phyloP scores from a whole-genome alignment of 148 eudicot genomes.

The Silene uniflora region DNA sequence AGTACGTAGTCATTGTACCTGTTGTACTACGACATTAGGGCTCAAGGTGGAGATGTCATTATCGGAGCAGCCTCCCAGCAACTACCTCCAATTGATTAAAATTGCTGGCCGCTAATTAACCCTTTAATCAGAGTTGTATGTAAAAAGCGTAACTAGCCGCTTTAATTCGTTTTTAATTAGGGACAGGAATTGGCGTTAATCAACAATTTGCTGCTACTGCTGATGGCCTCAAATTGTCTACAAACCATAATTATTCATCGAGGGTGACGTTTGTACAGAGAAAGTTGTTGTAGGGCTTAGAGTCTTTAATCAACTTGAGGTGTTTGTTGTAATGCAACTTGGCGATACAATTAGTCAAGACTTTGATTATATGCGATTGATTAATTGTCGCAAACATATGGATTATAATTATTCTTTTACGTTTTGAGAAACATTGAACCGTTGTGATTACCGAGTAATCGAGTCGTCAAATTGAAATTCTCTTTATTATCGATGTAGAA shows the following conservation, averaged over 20 bases:
- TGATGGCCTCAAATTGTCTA: slow-evolving; percentile 3
- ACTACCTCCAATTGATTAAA: slow-evolving; percentile 1
- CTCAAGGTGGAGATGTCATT: slow-evolving; percentile 3
- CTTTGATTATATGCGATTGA: not conserved
- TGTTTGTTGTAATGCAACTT: not conserved
- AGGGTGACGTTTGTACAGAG: slow-evolving; percentile 16
- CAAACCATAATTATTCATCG: not conserved
- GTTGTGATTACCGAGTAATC: too few relatives aligned
- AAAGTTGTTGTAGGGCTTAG: not conserved
- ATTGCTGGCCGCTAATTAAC: not conserved
- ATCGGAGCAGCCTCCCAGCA: slow-evolving; percentile 2
- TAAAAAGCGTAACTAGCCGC: not conserved
- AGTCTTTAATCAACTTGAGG: slow-evolving; percentile 3
- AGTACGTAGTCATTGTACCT: not conserved
- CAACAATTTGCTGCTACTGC: not conserved
- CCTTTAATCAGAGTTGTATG: not conserved
- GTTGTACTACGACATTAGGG: slow-evolving; percentile 6
- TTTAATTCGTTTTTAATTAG: not conserved
- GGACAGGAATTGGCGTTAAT: not conserved
- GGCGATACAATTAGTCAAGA: not conserved
- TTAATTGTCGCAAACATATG: too few relatives aligned
- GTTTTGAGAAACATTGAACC: too few relatives aligned
- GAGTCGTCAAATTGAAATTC: too few relatives aligned
- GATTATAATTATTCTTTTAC: too few relatives aligned
- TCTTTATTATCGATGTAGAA: too few relatives aligned